Conservation (phyloP, 2,329 filamentous ascomycete genomes). For the Colletotrichum sp. region DNA sequence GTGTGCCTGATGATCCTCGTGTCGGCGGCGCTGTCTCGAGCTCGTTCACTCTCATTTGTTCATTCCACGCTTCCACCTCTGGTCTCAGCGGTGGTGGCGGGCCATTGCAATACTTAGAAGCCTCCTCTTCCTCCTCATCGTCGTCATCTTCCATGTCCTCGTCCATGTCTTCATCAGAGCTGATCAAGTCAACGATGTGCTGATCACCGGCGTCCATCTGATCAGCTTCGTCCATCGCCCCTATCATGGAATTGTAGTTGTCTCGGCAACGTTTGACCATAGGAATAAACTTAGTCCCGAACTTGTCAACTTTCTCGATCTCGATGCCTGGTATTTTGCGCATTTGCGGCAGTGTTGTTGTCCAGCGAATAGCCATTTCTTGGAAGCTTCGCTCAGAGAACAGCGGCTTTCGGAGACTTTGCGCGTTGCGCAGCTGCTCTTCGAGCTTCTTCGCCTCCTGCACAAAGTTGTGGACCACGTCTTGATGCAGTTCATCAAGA, state of each 20-base stretch:
- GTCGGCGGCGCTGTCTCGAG: slow-evolving; percentile 28
- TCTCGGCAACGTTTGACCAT: slow-evolving; percentile 56
- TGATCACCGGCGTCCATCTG: slow-evolving; percentile 23
- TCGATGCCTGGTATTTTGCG: slow-evolving; percentile 67
- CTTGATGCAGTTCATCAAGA: slow-evolving; percentile 64
- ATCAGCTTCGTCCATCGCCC: slow-evolving; percentile 24
- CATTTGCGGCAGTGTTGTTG: slow-evolving; percentile 67
- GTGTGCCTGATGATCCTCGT: slow-evolving; percentile 11
- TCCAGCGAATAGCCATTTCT: slow-evolving; percentile 76
- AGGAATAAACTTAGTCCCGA: slow-evolving; percentile 65
- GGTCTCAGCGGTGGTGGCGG: slow-evolving; percentile 17
- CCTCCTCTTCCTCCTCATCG: slow-evolving; percentile 42
- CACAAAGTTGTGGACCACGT: slow-evolving; percentile 70
- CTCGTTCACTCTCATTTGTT: slow-evolving; percentile 29
- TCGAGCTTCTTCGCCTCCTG: slow-evolving; percentile 64
- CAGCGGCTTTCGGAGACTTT: slow-evolving; percentile 59
- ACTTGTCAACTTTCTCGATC: slow-evolving; percentile 62
- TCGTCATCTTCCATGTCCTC: slow-evolving; percentile 40
- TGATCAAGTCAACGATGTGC: slow-evolving; percentile 62
- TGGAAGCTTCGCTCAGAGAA: slow-evolving; percentile 75
- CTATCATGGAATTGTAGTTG: slow-evolving; percentile 57
- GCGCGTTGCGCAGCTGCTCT: slow-evolving; percentile 65
- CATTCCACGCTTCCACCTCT: slow-evolving; percentile 28
- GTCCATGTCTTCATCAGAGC: slow-evolving; percentile 42
- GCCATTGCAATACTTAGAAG: slow-evolving; percentile 54